Evolutionary conservation across 352 stramenopile species (phyloP).

Genomic region (Globisporangium echinulatum): DNA sequence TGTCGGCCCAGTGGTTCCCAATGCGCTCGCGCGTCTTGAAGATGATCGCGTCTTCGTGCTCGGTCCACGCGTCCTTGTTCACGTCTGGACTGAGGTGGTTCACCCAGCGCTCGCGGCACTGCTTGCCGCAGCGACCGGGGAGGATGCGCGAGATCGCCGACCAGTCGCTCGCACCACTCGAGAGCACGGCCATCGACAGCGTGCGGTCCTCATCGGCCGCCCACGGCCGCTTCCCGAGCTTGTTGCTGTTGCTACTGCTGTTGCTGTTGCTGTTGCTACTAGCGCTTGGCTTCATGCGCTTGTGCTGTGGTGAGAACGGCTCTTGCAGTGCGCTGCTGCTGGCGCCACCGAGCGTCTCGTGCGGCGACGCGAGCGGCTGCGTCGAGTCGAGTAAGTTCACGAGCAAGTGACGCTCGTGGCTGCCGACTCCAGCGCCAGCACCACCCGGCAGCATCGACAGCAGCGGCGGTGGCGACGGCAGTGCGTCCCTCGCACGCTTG

Average conservation of each 20-base stretch:
- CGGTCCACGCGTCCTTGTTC: conserved; percentile 91
- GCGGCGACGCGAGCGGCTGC: conserved; percentile 21
- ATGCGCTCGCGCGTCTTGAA: conserved; percentile 69
- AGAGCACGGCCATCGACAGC: conserved; percentile 43
- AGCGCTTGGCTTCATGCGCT: conserved; percentile 36
- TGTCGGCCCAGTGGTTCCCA: conserved; percentile 97
- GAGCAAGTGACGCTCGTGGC: conserved; percentile 20
- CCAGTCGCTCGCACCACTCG: conserved; percentile 80
- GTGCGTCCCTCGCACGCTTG: conserved; percentile 8
- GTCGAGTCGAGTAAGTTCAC: conserved; percentile 23
- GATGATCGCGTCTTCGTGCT: conserved; percentile 89
- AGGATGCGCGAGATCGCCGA: conserved; percentile 91
- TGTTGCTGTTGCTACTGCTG: conserved; percentile 13
- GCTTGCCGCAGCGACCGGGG: conserved; percentile 92
- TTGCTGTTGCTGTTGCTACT: not conserved
- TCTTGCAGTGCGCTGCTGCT: conserved; percentile 14
- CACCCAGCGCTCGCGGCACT: conserved; percentile 95
- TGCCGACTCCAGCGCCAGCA: not conserved
- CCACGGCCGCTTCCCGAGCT: conserved; percentile 67
- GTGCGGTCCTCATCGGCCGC: conserved; percentile 52
- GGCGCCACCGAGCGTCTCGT: conserved; percentile 15
- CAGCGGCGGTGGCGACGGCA: not conserved
- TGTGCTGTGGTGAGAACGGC: conserved; percentile 50
- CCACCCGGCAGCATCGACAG: too few species aligned
- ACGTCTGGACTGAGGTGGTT: conserved; percentile 95